These are phyloP conservation scores for Lathyrus sativus DNA, from an alignment of 306 rosid genomes.

Conservation along the genomic window DNA sequence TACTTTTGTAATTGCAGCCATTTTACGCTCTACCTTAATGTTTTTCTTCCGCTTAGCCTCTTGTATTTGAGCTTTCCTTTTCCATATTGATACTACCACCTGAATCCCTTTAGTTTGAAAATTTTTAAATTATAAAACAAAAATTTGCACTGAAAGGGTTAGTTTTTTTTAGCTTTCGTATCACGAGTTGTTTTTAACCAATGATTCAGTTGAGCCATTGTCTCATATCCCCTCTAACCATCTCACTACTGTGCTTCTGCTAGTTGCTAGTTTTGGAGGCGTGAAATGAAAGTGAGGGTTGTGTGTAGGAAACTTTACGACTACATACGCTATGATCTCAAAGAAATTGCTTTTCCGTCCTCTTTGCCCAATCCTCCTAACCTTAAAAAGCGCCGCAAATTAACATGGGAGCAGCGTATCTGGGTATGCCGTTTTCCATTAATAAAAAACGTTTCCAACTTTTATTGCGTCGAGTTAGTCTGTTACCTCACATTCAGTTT, in stretches of 20 bases:
- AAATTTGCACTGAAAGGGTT: no score
- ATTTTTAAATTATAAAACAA: no score
- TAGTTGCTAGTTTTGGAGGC: conserved; percentile 3
- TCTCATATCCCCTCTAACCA: no score
- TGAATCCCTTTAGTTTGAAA: no score
- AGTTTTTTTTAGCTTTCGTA: no score
- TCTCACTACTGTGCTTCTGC: background rate
- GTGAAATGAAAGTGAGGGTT: conserved; percentile 67
- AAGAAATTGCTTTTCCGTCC: conserved; percentile 87
- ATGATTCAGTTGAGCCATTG: no score
- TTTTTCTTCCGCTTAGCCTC: no score
- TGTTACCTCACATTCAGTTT: conserved; percentile 18
- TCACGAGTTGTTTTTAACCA: no score
- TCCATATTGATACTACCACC: no score
- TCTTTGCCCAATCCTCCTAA: conserved; percentile 90
- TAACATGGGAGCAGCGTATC: conserved; percentile 66
- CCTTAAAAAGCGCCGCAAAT: conserved; percentile 63
- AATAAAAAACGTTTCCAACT: background rate
- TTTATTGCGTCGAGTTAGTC: background rate
- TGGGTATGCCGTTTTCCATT: conserved; percentile 48
- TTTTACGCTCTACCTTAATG: no score
- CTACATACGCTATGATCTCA: conserved; percentile 77
- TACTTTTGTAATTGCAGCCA: no score
- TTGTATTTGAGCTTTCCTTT: no score
- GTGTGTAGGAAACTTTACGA: conserved; percentile 66